phyloP scores from a whole-genome alignment of 768 basidiomycete species.

The Kwoniella dejecticola region DNA sequence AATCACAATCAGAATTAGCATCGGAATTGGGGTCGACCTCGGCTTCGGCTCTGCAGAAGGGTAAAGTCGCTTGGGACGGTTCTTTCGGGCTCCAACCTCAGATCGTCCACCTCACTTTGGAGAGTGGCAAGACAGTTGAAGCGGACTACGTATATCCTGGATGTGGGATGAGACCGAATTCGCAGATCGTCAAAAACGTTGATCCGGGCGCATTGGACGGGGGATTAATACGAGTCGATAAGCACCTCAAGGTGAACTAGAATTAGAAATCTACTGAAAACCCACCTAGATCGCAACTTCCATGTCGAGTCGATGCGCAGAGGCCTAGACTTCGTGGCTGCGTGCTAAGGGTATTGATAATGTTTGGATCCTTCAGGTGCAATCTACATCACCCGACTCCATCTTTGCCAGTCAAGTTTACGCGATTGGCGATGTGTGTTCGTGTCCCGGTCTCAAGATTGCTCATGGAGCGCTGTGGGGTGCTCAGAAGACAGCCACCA shows the following conservation, averaged over 20 bases:
- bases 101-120: constrained; percentile 28
- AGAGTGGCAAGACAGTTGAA: constrained; percentile 35
- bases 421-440: constrained; percentile 48
- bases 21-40: too few relatives aligned
- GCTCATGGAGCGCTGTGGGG: constrained; percentile 29
- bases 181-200: constrained; percentile 30
- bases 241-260: constrained; percentile 44
- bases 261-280: too few relatives aligned
- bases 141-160: constrained; percentile 51
- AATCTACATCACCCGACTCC: constrained; percentile 10
- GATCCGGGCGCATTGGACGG: constrained; percentile 39
- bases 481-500: constrained; percentile 25
- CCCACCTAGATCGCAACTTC: too few relatives aligned
- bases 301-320: too few relatives aligned
- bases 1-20: too few relatives aligned
- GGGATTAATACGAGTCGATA: constrained; percentile 42
- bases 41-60: background rate
- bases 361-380: constrained; percentile 1
- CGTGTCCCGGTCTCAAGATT: constrained; percentile 47
- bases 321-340: too few relatives aligned
- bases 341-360: background rate
- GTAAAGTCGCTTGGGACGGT: constrained; percentile 29
- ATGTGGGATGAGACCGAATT: constrained; percentile 45
- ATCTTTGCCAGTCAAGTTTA: constrained; percentile 37
- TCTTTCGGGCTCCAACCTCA: constrained; percentile 34